Percentiles rank a stretch among this genome's conserved stretches.
Conservation (phyloP, 139 green algal genomes). For the Chlamydomonas sp. region DNA sequence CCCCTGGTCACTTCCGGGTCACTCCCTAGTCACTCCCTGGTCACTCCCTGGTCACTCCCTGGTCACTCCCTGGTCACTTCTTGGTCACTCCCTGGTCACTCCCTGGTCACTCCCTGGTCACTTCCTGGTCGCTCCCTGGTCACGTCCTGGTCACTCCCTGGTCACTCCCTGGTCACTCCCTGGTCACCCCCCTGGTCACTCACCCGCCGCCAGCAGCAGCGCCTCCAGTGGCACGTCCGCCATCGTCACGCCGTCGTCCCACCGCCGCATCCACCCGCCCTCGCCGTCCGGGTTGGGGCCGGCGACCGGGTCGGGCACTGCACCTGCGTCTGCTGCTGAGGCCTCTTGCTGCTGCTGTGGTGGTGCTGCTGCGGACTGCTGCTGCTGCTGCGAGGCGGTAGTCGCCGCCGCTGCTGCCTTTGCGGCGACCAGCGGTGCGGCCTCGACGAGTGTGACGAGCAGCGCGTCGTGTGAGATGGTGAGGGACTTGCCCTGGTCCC, state of each 20-base stretch:
- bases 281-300: neutral
- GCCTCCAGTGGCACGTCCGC: slow-evolving; percentile 19
- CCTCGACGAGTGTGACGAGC: slow-evolving; percentile 47
- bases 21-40: too few species aligned
- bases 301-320: neutral
- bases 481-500: slow-evolving; percentile 33
- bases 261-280: neutral
- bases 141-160: neutral
- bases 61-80: too few species aligned
- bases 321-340: neutral
- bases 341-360: too few species aligned
- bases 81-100: neutral
- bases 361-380: too few species aligned
- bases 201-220: slow-evolving; percentile 41
- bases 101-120: neutral
- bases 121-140: neutral
- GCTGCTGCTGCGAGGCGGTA: neutral
- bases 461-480: slow-evolving; percentile 65
- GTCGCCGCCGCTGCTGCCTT: neutral
- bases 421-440: slow-evolving; percentile 14
- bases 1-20: too few species aligned
- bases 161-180: slow-evolving; percentile 22
- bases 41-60: too few species aligned
- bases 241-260: slow-evolving; percentile 10
- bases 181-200: slow-evolving; percentile 51